Evolutionary conservation across 208 protist genomes (phyloP), one percentile per base, ranked within the genome.

Genomic region (Crithidia fasciculata): DNA sequence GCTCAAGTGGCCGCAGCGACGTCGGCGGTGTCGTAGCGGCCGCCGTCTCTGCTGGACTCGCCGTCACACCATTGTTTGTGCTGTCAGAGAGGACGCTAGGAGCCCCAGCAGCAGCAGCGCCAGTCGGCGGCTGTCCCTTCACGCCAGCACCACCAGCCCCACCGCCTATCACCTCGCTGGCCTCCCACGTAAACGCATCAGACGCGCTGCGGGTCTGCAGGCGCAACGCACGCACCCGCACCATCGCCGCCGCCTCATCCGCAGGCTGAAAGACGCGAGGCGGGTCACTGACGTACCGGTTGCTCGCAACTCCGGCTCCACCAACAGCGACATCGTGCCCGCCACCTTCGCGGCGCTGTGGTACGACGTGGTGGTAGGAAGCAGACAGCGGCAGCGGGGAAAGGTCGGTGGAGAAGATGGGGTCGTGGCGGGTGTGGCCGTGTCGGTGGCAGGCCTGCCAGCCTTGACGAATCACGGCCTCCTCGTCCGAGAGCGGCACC

Each of bases 141-240:
- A 1, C 28, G 28, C 28, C 28, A 28, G 28, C 28, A 28, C 28
- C 28, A 28, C n/a, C n/a, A n/a, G 28, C 28, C 28, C 16, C 15
- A 55, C 45, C 57, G 9, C 12, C 15, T 9, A 18, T 37, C 8
- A 6, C 37, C 37, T 40, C 37, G 15, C 10, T 58, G 37, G 28
- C 19, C 4, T 6, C 41, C n/a, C 41, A 18, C 2, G 45, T 40
- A 9, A 9, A 10, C n/a, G 8, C 41, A 10, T 49, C 52, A 2
- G 10, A 3, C 49, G n/a, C 36, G 6, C 40, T 68, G 16, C 64
- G 41, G 19, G 28, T 61, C 47, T 71, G 76, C 49, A 72, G 56
- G 13, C 19, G 44, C 60, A 88, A 40, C 5, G 80, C 70, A 37
- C 82, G 67, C 36, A 92, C 78, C n/a, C 69, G 76, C 57, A 92